Base-by-base conservation (phyloP, 495 filamentous ascomycete genomes). In the Aspergillus olivimuriae region DNA sequence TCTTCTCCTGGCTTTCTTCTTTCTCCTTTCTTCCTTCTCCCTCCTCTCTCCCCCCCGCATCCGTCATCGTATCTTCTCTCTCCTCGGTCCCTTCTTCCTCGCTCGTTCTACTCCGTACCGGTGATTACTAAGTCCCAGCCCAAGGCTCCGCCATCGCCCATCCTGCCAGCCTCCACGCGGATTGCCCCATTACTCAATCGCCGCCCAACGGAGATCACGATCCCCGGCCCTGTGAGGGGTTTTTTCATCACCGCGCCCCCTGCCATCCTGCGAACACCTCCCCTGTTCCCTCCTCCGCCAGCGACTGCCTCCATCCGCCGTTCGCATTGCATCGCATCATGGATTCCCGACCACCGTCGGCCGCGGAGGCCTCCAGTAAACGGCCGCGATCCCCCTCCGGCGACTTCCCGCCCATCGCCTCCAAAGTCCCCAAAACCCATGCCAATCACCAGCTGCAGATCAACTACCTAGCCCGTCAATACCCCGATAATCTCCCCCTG, bases 391-490 rank as follows among this genome's bases (percentile, higher is more conserved):
- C 76, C 23, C 73, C 73, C n/a, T 73, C 73, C 4, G 62, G 61
- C 44, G 75, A 78, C 41, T 55, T 55, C 42, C 59, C 63, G 36
- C 43, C 52, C 46, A 54, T 65, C 55, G 50, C 75, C 51, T 64
- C 74, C 48, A 80, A 80, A 58, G 54, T 71, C 16, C 66, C 68
- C 50, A 80, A 78, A 53, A 72, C 67, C 2, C 70, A 68, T 34
- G 67, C 66, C 40, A 77, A 77, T 65, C 69, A 81, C 65, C n/a
- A n/a, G n/a, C 65, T 83, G 18, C 83, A 83, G 52, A 92, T 92
- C 70, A 91, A 94, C 60, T 94, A 92, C 53, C 74, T 92, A 34
- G 77, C 78, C 31, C 76, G 81, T 26, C 81, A 82, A 39, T 76
- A 75, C 40, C 65, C 72, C 2, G 73, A 79, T 26, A 77, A 80